Evolutionary conservation across 2,329 filamentous ascomycete species (phyloP), one percentile per base, ranked within the genome.

Genomic region (Diaporthe eres): DNA sequence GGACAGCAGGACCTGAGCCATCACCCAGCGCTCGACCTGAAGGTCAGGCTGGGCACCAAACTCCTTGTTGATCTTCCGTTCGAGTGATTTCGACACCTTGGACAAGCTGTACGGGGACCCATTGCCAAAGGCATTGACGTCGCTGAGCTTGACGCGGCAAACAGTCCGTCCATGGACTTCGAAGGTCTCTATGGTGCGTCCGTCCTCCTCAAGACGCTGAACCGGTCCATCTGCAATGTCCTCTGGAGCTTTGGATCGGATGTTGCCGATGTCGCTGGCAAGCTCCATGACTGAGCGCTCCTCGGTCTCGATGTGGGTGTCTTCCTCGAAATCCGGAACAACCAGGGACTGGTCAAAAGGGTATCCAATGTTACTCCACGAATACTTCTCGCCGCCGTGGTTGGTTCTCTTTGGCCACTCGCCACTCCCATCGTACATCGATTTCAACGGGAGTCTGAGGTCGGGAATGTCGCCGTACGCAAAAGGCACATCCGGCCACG

Each of bases 351-450:
- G 6, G 44, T 63, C 71, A 25, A 25, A 25, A 25, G 25, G 25
- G 25, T 25, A 55, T 4, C 71, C 71, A 28, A 73, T 65, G 10
- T 63, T 51, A 10, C 58, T 65, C 57, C 57, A 73, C 25, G 25
- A 25, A 25, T 25, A 25, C 25, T 25, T 44, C 28, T 34, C 10
- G 2, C 39, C 47, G 5, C 47, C 34, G 1, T 28, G 19, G 4
- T 6, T 8, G 9, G 28, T 25, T 15, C 15, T 63, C 71, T 55
- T 19, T 4, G 49, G 57, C 49, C 60, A 39, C 25, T 44, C 2
- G 0, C 67, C 67, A 34, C n/a, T 58, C 3, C 51, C 67, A 3
- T 58, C 37, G 25, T 58, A 71, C 51, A 71, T 71, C 1, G 67
- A 58, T 12, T 31, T 71, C 1, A 71, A 17, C 0, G 67, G 67